Base-by-base conservation (phyloP, 2,329 filamentous ascomycete genomes). In the Penicillium frequentans region DNA sequence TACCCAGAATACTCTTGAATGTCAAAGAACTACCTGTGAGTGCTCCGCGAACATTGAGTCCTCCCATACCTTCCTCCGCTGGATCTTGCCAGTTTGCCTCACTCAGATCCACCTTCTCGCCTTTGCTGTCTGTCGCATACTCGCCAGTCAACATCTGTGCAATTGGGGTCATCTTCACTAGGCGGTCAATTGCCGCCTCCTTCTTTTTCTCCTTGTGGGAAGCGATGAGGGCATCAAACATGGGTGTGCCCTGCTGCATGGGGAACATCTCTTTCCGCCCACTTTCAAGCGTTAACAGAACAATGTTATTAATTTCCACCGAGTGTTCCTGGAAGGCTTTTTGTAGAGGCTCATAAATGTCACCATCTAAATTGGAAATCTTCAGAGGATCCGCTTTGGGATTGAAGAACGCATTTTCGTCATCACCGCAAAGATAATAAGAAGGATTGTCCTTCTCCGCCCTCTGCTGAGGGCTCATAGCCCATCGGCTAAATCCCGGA, bases 251-350 rank as follows among this genome's bases (percentile, higher is more conserved):
- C 49, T 73, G 71, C 49, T 73, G 70, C 52, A 75, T 63, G 1
- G 75, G 75, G 56, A 77, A 77, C 37, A 76, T 64, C 42, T 77
- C 74, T 49, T 76, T 77, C 37, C 75, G 68, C 6, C 73, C 73
- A 52, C 72, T 75, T 60, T 77, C 75, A n/a, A 77, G 61, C 5
- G 71, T 75, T 27, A 77, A 49, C 11, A 77, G 27, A 8, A 77
- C 65, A 1, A 77, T 67, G 62, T 77, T 71, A 27, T 76, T 73
- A 33, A 77, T 76, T 1, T 64, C 51, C n/a, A 75, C 65, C 0
- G 70, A 62, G 27, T 68, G 58, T 9, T 68, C 50, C 26, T 70
- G 59, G 23, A 75, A 63, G 0, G 68, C 67, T 16, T 69, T 57
- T 37, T 68, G 54, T 33, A 77, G 55, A 2, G 68, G 61, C 14